These are phyloP conservation scores for Aspergillus sparsus DNA, from an alignment of 495 filamentous ascomycete genomes.

Conservation along the genomic window DNA sequence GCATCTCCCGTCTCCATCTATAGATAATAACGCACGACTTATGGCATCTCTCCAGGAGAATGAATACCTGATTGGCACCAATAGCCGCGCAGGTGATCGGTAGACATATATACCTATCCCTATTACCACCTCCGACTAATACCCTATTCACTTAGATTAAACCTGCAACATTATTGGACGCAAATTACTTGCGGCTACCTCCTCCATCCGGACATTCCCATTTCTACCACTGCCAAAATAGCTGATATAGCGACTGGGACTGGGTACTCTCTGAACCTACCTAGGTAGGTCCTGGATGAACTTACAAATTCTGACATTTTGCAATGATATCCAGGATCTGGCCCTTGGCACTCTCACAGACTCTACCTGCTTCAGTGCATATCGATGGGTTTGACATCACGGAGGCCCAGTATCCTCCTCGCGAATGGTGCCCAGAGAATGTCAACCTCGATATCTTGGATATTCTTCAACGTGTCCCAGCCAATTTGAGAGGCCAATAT, in stretches of 20 bases:
- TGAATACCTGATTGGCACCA: not conserved
- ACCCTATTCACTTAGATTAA: not conserved
- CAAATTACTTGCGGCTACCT: slow-evolving; percentile 2
- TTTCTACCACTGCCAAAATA: not conserved
- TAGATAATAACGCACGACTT: no score
- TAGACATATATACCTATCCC: not conserved
- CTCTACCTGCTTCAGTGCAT: not conserved
- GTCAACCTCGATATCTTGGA: not conserved
- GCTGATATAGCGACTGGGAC: slow-evolving; percentile 14
- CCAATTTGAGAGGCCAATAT: slow-evolving; percentile 2
- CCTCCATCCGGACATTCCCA: slow-evolving; percentile 3
- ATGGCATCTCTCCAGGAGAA: not conserved
- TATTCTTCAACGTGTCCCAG: not conserved
- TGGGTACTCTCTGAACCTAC: not conserved
- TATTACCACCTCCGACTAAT: not conserved
- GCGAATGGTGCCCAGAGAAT: slow-evolving; percentile 5
- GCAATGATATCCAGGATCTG: not conserved
- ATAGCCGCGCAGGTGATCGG: not conserved
- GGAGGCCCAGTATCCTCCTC: slow-evolving; percentile 2
- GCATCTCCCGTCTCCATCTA: no score
- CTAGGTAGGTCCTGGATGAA: not conserved
- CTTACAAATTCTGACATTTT: not conserved
- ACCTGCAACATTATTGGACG: slow-evolving; percentile 13
- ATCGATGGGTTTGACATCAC: slow-evolving; percentile 15
- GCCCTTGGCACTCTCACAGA: not conserved